Conservation (phyloP, 2,329 filamentous ascomycete genomes). For the Lecanoromycetidae sp. region DNA sequence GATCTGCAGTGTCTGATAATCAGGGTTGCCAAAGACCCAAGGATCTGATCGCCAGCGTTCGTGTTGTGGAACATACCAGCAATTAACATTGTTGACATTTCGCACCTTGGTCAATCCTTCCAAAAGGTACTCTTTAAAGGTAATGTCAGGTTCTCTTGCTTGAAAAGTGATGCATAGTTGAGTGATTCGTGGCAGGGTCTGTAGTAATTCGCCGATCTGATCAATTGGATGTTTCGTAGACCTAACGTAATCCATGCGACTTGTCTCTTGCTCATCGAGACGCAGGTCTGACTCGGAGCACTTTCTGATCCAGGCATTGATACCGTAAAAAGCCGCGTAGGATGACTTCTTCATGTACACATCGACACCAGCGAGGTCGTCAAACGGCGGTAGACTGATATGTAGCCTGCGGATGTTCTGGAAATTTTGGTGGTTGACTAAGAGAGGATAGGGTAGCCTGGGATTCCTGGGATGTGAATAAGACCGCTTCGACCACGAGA, state of each 20-base stretch:
- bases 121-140: conserved; percentile 6
- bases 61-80: neutral
- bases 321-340: conserved; percentile 8
- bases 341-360: conserved; percentile 9
- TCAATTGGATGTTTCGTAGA: conserved; percentile 7
- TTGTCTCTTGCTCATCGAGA: neutral
- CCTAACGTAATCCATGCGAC: conserved; percentile 9
- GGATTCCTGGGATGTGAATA: conserved; percentile 10
- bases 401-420: conserved; percentile 7
- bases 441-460: neutral
- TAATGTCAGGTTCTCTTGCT: neutral
- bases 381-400: conserved; percentile 8
- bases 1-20: neutral
- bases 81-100: neutral
- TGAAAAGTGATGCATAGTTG: neutral
- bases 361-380: conserved; percentile 7
- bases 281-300: neutral
- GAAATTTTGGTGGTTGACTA: conserved; percentile 8
- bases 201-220: conserved; percentile 9
- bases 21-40: neutral
- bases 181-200: conserved; percentile 3
- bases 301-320: conserved; percentile 6
- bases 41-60: neutral
- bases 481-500: conserved; percentile 5
- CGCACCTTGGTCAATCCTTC: conserved; percentile 3